Percentiles rank a stretch among this genome's conserved stretches.
phyloP scores from a whole-genome alignment of 2,329 filamentous ascomycete species.

The Pseudopithomyces maydicus region DNA sequence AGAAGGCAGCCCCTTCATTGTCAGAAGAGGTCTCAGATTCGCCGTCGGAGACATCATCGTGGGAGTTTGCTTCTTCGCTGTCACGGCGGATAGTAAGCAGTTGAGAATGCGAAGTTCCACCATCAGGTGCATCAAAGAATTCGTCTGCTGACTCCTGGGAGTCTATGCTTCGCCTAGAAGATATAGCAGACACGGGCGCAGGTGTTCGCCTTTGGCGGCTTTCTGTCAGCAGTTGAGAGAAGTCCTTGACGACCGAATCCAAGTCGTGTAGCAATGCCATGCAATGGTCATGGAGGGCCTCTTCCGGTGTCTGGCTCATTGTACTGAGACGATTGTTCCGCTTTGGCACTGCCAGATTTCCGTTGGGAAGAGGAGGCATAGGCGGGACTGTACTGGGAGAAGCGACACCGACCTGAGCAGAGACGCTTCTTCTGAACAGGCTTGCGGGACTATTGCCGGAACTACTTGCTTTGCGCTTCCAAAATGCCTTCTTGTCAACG shows the following conservation, averaged over 20 bases:
- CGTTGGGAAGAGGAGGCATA: conserved; percentile 33
- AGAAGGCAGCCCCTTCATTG: conserved; percentile 53
- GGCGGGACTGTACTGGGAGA: conserved; percentile 46
- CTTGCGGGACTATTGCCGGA: conserved; percentile 50
- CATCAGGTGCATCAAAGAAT: conserved; percentile 87
- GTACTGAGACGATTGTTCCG: conserved; percentile 26
- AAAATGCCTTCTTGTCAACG: conserved; percentile 75
- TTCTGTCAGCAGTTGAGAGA: conserved; percentile 74
- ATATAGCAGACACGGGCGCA: conserved; percentile 46
- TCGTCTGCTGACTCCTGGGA: conserved; percentile 78
- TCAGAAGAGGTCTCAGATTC: conserved; percentile 70
- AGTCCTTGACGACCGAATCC: conserved; percentile 81
- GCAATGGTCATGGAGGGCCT: conserved; percentile 79
- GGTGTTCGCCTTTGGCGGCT: conserved; percentile 76
- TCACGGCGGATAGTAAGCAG: conserved; percentile 76
- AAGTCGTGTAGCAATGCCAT: conserved; percentile 82
- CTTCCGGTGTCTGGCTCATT: conserved; percentile 57
- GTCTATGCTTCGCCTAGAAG: conserved; percentile 73
- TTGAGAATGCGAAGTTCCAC: conserved; percentile 56
- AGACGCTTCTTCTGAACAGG: conserved; percentile 56
- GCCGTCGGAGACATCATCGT: conserved; percentile 52
- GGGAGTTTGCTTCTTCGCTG: conserved; percentile 57
- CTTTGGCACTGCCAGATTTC: conserved; percentile 44
- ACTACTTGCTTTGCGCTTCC: conserved; percentile 82
- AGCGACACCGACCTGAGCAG: conserved; percentile 59